Percentiles rank a stretch among this genome's conserved stretches.
These are phyloP conservation scores for Chlorella sp. DNA, from an alignment of 139 green algal species.

Conservation along the genomic window DNA sequence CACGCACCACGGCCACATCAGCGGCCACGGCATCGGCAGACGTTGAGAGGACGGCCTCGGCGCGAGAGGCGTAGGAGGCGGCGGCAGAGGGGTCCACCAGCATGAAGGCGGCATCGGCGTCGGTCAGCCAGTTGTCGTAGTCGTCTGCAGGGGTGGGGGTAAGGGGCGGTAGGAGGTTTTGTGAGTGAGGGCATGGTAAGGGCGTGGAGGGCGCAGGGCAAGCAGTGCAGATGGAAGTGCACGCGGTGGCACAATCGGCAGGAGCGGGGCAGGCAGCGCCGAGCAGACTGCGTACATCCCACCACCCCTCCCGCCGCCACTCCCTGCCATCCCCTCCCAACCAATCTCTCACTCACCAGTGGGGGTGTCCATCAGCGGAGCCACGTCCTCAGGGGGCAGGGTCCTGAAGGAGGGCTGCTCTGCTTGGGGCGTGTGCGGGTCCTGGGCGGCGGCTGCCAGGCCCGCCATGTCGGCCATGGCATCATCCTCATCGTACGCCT, in stretches of 20 bases:
- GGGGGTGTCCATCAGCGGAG: not conserved
- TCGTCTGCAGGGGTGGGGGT: constrained; percentile 8
- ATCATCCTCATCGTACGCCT: constrained; percentile 23
- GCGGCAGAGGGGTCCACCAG: constrained; percentile 1
- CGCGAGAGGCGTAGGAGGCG: not conserved
- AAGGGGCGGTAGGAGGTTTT: not conserved
- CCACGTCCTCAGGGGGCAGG: too few species aligned
- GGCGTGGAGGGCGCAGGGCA: too few species aligned
- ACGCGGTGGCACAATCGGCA: too few species aligned
- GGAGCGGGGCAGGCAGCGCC: too few species aligned
- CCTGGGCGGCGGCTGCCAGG: not conserved
- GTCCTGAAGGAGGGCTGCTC: too few species aligned
- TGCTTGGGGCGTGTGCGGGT: not conserved
- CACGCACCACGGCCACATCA: not conserved
- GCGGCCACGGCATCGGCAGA: not conserved
- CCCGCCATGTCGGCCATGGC: constrained; percentile 4
- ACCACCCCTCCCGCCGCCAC: not conserved
- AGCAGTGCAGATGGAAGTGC: too few species aligned
- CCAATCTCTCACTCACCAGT: too few species aligned
- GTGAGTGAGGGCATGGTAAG: too few species aligned
- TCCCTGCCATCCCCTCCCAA: not conserved
- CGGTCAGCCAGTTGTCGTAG: constrained; percentile 23
- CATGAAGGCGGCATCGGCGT: constrained; percentile 30
- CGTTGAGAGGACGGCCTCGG: not conserved
- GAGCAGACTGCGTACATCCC: not conserved